A percentile compares a stretch with the other conserved stretches of the same genome.
Conservation (phyloP, 2,329 filamentous ascomycete genomes). For the Fusarium sp. region DNA sequence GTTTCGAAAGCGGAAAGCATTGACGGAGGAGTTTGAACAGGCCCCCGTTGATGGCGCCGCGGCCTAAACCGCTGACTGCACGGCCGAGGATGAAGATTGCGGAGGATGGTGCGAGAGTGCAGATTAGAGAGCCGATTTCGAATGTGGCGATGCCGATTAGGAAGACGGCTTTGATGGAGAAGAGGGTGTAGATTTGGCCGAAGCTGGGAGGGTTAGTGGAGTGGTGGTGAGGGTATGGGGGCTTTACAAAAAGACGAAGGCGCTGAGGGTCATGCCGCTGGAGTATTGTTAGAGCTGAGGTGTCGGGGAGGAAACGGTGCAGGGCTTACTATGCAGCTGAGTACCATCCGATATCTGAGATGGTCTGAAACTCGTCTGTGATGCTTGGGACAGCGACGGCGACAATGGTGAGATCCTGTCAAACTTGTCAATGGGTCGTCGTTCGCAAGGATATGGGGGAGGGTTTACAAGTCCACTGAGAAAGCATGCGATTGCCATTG, state of each 20-base stretch:
- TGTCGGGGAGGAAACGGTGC: fast-evolving
- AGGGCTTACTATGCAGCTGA: slow-evolving; percentile 36
- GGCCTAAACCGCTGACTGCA: slow-evolving; percentile 49
- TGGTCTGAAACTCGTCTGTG: slow-evolving; percentile 39
- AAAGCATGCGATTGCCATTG: slow-evolving; percentile 34
- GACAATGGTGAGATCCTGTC: slow-evolving; percentile 36
- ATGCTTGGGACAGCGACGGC: slow-evolving; percentile 37
- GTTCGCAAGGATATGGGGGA: too few species aligned
- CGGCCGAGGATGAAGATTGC: slow-evolving; percentile 50
- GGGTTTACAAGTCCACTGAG: slow-evolving; percentile 34
- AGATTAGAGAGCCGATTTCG: slow-evolving; percentile 47
- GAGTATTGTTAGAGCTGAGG: neutral
- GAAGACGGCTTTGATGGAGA: slow-evolving; percentile 44
- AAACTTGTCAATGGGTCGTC: fast-evolving
- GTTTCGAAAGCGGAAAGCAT: slow-evolving; percentile 33
- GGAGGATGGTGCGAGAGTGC: slow-evolving; percentile 48
- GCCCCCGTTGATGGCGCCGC: slow-evolving; percentile 38
- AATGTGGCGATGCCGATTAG: slow-evolving; percentile 44
- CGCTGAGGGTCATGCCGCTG: slow-evolving; percentile 38
- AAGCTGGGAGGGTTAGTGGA: slow-evolving; percentile 22
- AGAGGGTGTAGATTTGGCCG: slow-evolving; percentile 45
- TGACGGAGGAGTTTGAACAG: slow-evolving; percentile 37
- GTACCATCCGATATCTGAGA: slow-evolving; percentile 41
- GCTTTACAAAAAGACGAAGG: slow-evolving; percentile 36
- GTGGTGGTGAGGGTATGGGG: fast-evolving